Evolutionary conservation across 768 basidiomycete genomes (phyloP).

Genomic region (Sporobolomyces roseus): DNA sequence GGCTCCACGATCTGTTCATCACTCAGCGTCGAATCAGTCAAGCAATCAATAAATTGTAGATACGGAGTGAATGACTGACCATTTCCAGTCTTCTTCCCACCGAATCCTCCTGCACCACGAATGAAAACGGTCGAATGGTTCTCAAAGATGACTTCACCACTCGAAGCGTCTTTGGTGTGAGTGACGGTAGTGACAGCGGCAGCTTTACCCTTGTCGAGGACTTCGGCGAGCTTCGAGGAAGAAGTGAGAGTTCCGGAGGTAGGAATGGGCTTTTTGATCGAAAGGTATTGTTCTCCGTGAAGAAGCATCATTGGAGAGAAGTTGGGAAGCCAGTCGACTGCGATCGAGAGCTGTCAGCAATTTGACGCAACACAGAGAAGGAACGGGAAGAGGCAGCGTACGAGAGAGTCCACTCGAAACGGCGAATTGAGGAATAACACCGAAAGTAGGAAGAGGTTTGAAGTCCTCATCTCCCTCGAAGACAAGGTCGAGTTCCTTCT

Average conservation of each 20-base stretch:
- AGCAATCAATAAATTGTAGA: background rate
- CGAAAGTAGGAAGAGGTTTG: conserved; percentile 83
- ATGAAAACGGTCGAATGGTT: conserved; percentile 88
- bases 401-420: conserved; percentile 61
- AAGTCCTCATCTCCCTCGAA: conserved; percentile 88
- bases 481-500: conserved; percentile 83
- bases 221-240: conserved; percentile 61
- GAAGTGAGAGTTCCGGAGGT: conserved; percentile 75
- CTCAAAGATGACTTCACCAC: conserved; percentile 79
- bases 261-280: conserved; percentile 76
- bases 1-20: conserved; percentile 70
- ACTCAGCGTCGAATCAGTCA: background rate
- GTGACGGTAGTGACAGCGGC: conserved; percentile 77
- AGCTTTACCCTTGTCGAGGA: conserved; percentile 66
- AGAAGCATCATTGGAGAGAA: conserved; percentile 95
- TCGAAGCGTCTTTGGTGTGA: conserved; percentile 71
- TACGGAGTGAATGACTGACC: conserved; percentile 54
- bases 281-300: conserved; percentile 93
- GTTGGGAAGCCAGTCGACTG: conserved; percentile 83
- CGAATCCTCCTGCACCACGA: conserved; percentile 92
- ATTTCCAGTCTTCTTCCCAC: conserved; percentile 76
- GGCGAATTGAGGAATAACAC: conserved; percentile 84
- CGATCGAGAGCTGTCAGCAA: no score
- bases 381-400: conserved; percentile 7
- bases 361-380: background rate